A percentile compares a stretch with the other conserved stretches of the same genome.
phyloP scores from a whole-genome alignment of 345 rosid genomes.

The Ceriops zippeliana region DNA sequence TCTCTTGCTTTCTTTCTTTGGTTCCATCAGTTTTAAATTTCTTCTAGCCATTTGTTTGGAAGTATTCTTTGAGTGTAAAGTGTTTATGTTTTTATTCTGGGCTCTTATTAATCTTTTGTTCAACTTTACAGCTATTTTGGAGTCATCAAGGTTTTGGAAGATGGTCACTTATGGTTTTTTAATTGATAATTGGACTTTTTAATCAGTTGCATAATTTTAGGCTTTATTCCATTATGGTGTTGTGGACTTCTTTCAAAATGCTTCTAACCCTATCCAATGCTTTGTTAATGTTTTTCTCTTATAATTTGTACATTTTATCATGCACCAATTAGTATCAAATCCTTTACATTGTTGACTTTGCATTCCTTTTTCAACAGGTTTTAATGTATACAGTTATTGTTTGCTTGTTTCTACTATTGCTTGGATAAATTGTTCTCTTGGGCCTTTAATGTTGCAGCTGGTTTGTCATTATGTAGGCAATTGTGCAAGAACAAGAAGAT shows the following conservation, averaged over 20 bases:
- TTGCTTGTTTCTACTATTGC: neutral
- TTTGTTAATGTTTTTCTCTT: neutral
- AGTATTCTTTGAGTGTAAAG: no score
- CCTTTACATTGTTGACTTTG: neutral
- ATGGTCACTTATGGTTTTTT: neutral
- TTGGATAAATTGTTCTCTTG: constrained; percentile 6
- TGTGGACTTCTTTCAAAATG: neutral
- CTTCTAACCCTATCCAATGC: neutral
- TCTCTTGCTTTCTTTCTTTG: no score
- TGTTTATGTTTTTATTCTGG: no score
- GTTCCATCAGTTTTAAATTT: no score
- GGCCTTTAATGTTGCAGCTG: constrained; percentile 15
- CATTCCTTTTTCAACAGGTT: neutral
- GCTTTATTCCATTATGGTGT: neutral
- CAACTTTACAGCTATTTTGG: neutral
- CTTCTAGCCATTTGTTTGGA: no score
- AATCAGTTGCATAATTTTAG: neutral
- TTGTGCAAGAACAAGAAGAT: constrained; percentile 77
- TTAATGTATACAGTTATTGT: neutral
- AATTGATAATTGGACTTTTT: no score
- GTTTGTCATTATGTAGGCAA: constrained; percentile 45
- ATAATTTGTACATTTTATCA: neutral
- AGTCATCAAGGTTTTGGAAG: neutral
- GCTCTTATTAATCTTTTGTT: no score
- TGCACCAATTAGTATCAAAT: neutral